phyloP scores from a whole-genome alignment of 345 rosid species.

The Eutrema heterophyllum region DNA sequence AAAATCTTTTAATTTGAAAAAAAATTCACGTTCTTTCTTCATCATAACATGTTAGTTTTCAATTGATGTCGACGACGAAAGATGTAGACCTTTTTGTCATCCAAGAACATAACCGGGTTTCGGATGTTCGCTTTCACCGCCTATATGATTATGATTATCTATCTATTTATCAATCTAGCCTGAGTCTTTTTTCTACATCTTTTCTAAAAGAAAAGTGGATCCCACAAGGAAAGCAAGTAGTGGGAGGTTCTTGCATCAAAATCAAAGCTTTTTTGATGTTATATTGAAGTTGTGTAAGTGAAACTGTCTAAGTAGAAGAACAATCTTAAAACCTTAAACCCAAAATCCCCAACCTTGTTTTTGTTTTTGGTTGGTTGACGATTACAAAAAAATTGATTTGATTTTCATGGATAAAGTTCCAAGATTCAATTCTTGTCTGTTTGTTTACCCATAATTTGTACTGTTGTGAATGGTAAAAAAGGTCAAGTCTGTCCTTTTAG shows the following conservation, averaged over 20 bases:
- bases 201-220: slow-evolving; percentile 20
- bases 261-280: slow-evolving; percentile 21
- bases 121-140: slow-evolving; percentile 13
- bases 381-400: slow-evolving; percentile 7
- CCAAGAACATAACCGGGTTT: slow-evolving; percentile 15
- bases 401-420: slow-evolving; percentile 1
- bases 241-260: slow-evolving; percentile 35
- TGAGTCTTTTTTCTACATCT: neutral
- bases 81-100: slow-evolving; percentile 23
- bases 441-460: slow-evolving; percentile 28
- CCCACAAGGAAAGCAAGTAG: slow-evolving; percentile 23
- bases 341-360: slow-evolving; percentile 3
- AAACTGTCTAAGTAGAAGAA: slow-evolving; percentile 12
- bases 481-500: slow-evolving; percentile 11
- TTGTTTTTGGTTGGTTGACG: neutral
- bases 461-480: slow-evolving; percentile 29
- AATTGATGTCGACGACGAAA: slow-evolving; percentile 24
- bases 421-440: slow-evolving; percentile 20
- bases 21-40: slow-evolving; percentile 21
- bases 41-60: slow-evolving; percentile 23
- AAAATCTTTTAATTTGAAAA: neutral
- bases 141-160: slow-evolving; percentile 10
- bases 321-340: slow-evolving; percentile 15
- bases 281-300: slow-evolving; percentile 4
- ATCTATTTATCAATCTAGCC: slow-evolving; percentile 6